phyloP scores from a whole-genome alignment of 179 eudicot species.

The Vitellaria paradoxa region DNA sequence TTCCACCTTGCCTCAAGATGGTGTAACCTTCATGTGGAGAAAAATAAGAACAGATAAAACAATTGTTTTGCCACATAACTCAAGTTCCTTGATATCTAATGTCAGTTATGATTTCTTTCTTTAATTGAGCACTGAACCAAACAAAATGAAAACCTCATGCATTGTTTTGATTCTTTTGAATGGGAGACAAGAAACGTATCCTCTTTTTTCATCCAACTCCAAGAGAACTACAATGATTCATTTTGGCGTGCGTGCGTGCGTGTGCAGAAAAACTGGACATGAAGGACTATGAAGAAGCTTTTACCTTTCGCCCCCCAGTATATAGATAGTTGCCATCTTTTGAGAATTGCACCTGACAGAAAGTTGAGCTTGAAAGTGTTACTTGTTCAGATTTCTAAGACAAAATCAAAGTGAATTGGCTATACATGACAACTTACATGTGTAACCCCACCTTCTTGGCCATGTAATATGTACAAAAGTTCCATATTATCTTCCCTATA shows the following conservation, averaged over 20 bases:
- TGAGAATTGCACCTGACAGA: conserved; percentile 84
- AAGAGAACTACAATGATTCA: background rate
- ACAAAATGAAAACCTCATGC: background rate
- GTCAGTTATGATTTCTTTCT: background rate
- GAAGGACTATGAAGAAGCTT: conserved; percentile 8
- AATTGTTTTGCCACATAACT: background rate
- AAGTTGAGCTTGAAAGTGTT: background rate
- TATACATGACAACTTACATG: conserved; percentile 61
- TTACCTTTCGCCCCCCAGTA: conserved; percentile 94
- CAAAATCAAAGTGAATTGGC: background rate
- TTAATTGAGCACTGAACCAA: background rate
- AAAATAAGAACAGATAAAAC: background rate
- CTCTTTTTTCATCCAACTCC: background rate
- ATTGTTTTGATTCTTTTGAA: background rate
- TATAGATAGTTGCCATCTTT: conserved; percentile 95
- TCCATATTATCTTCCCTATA: conserved; percentile 95
- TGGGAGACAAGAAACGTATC: background rate
- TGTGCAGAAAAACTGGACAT: background rate
- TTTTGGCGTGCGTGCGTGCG: no score
- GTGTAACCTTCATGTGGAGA: background rate
- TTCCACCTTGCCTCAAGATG: background rate
- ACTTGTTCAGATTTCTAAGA: background rate
- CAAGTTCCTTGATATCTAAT: background rate
- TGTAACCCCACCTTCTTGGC: conserved; percentile 99
- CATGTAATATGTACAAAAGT: conserved; percentile 83